phyloP scores from a whole-genome alignment of 331 rosid genomes.

The Phaseolus coccineus region DNA sequence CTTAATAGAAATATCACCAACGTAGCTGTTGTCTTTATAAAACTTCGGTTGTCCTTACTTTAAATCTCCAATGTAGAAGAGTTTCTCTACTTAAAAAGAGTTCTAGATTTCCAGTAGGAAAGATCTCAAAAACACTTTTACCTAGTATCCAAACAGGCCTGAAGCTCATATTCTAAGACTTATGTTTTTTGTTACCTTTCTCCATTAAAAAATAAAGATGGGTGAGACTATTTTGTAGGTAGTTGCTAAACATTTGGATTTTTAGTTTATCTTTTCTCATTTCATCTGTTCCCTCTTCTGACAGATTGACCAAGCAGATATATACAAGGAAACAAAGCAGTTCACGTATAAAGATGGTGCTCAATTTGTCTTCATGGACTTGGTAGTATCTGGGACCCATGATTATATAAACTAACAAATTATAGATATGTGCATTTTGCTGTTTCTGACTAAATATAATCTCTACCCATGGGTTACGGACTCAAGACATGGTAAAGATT shows the following conservation, averaged over 20 bases:
- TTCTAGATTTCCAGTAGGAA: no score
- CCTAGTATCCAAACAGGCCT: no score
- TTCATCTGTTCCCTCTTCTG: conserved; percentile 38
- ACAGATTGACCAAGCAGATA: conserved; percentile 80
- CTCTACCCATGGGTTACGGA: conserved; percentile 8
- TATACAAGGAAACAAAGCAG: conserved; percentile 91
- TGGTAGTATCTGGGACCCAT: conserved; percentile 64
- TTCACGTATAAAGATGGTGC: conserved; percentile 88
- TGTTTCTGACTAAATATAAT: background rate
- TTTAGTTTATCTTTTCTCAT: conserved; percentile 13
- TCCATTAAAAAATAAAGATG: conserved; percentile 1
- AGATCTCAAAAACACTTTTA: no score
- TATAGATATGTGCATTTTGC: conserved; percentile 35
- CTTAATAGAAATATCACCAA: background rate
- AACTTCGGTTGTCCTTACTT: background rate
- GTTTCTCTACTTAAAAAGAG: no score
- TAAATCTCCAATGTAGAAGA: background rate
- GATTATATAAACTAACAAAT: conserved; percentile 35
- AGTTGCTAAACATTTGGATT: background rate
- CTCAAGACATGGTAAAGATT: conserved; percentile 27
- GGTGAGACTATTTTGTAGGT: background rate
- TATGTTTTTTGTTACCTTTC: background rate
- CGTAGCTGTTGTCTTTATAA: background rate
- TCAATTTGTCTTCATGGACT: conserved; percentile 96
- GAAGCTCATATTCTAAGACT: background rate